Base-by-base conservation (phyloP, 73 alveolate species). In the Uronychia setigera region DNA sequence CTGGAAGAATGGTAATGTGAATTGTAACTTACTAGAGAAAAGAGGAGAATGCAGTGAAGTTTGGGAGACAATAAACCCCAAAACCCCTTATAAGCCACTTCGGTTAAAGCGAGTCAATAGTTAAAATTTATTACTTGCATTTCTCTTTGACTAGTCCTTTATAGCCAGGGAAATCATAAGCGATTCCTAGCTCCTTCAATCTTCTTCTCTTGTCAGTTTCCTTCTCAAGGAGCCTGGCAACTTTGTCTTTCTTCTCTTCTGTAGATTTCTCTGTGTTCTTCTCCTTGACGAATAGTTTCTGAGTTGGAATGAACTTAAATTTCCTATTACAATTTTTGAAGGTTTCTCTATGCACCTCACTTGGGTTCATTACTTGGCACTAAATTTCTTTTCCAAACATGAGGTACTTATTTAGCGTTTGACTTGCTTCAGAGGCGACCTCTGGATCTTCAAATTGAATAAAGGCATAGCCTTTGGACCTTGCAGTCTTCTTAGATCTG, bases 381-480 rank as follows among this genome's bases (percentile, higher is more conserved):
- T 87, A 93, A 32, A 98, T 89, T 35, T 94, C 88, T 87, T 92
- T 95, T 46, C 96, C 99, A 82, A 92, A 95, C 88, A 98, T 84
- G 32, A 96, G 80, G 88, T 96, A 96, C 74, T 95, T 96, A 80
- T 98, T 81, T 99, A 98, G 94, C 11, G 99, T 92, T 82, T 96
- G 80, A 14, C 99, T 98, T 32, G 99, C 99, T 33, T 95, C 91
- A 76, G 89, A 80, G 13, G 99, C 99, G 1, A 93, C 94, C 75
- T 95, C 96, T 74, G 92, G 95, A 60, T 95, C 97, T 1, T 91
- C 96, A 77, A 96, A 98, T 91, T 98, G 97, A 35, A 98, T 90
- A 82, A 96, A 98, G 34, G 98, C 99, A 93, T 96, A 98, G n/a
- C 99, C 99, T 76, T 92, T 93, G 31, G 98, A 90, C 86, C 99